Conservation (phyloP, 2,329 filamentous ascomycete species). For the Fusarium sp. region DNA sequence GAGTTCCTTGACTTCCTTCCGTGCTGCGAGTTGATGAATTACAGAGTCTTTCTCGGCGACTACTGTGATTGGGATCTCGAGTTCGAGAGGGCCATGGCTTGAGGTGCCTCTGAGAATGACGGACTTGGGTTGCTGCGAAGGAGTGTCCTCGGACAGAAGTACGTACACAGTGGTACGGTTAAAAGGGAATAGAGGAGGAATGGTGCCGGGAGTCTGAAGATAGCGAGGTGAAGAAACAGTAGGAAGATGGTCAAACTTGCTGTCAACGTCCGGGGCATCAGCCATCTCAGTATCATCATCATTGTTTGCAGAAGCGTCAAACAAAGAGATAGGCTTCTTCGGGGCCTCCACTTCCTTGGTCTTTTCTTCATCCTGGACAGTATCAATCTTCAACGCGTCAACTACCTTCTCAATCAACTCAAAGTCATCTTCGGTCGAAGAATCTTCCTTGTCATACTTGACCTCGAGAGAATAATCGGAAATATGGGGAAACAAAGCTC, state of each 20-base stretch:
- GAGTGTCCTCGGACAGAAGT: conserved; percentile 63
- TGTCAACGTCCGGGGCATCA: conserved; percentile 31
- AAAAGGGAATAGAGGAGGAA: conserved; percentile 74
- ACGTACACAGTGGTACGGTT: conserved; percentile 72
- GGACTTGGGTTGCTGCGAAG: conserved; percentile 55
- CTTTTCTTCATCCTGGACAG: conserved; percentile 5
- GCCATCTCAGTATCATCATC: conserved; percentile 50
- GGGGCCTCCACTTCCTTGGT: conserved; percentile 5
- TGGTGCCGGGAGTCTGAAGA: conserved; percentile 70
- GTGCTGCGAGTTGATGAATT: conserved; percentile 76
- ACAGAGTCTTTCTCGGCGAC: conserved; percentile 58
- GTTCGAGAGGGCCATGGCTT: conserved; percentile 64
- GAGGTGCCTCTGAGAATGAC: conserved; percentile 68
- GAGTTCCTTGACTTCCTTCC: conserved; percentile 73
- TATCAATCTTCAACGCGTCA: conserved; percentile 56
- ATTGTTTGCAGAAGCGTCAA: conserved; percentile 58
- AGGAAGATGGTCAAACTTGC: conserved; percentile 62
- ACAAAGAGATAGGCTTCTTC: conserved; percentile 66
- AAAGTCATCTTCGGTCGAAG: conserved; percentile 59
- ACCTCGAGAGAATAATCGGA: conserved; percentile 71
- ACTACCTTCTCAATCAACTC: conserved; percentile 68
- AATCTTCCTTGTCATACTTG: conserved; percentile 56
- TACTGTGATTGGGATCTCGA: conserved; percentile 69
- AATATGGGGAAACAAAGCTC: conserved; percentile 72
- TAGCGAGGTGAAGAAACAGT: conserved; percentile 61